Evolutionary conservation across 441 rosid species (phyloP), one percentile per base, ranked within the genome.

Genomic region (Euphorbia corollata): DNA sequence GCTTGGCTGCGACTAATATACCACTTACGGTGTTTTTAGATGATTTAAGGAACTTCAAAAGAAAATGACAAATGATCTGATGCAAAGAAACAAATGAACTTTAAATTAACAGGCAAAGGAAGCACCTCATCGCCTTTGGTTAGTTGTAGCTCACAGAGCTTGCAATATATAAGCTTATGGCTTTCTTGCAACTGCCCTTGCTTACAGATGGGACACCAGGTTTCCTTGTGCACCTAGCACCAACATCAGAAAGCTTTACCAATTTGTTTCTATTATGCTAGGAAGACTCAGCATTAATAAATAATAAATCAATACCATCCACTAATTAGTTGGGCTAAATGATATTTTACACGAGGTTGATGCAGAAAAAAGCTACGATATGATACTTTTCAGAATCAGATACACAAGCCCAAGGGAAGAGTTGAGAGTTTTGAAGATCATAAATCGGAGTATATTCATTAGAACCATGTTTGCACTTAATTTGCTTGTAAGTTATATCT

Each of bases 171-270:
- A 58, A 69, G 66, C 65, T 69, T 72, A 53, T 72, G 70, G 70
- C 81, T 83, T 80, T 91, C 96, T 72, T 66, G 80, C 83, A 93
- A 71, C 80, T 77, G 83, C 68, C 97, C 97, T 74, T 77, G 82
- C 81, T 82, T 87, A 78, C 96, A 93, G 59, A 89, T 76, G 60
- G 97, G 99, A 79, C 96, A 93, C 97, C 99, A 93, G 56, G 77
- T 82, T 78, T 78, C 80, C 63, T 80, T 74, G 57, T 47, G 63
- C 61, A 68, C 85, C 93, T 88, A 68, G 48, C 60, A 81, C 11
- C 71, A 79, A 75, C 65, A 73, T 45, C 67, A 73, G 56, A 74
- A 68, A 45, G 32, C 55, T 23, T 70, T 68, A 47, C 24, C 6
- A 32, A 57, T 68, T 53, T 62, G 65, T 73, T 68, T 30, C 36